Percentiles rank a stretch among this genome's conserved stretches.
phyloP scores from a whole-genome alignment of 495 filamentous ascomycete genomes.

The Xylaria curta region DNA sequence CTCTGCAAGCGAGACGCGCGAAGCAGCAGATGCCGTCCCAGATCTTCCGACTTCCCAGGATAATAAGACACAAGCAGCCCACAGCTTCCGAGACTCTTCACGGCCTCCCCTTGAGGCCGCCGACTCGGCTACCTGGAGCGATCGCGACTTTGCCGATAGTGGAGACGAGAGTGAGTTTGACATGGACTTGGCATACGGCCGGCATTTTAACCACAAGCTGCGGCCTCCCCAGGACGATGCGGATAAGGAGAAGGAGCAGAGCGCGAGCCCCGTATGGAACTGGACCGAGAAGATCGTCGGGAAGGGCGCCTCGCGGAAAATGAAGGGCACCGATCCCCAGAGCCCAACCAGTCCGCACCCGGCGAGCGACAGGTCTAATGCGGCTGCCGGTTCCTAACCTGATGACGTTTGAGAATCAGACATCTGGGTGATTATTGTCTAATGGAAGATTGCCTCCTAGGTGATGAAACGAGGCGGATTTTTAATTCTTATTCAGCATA shows the following conservation, averaged over 20 bases:
- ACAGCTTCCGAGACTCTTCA: conserved; percentile 36
- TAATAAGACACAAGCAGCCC: conserved; percentile 31
- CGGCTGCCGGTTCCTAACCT: neutral
- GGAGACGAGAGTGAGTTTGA: conserved; percentile 56
- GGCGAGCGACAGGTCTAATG: neutral
- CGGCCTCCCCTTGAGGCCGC: conserved; percentile 41
- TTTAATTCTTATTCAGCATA: neutral
- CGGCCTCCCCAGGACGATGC: conserved; percentile 7
- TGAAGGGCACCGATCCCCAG: conserved; percentile 18
- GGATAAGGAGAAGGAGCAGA: conserved; percentile 15
- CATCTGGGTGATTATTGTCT: neutral
- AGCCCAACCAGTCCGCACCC: conserved; percentile 8
- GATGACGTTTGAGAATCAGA: neutral
- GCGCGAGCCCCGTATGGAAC: conserved; percentile 51
- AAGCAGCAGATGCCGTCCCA: conserved; percentile 49
- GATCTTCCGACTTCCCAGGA: conserved; percentile 34
- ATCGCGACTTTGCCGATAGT: conserved; percentile 59
- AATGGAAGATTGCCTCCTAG: neutral
- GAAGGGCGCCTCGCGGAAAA: conserved; percentile 44
- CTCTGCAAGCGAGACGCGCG: conserved; percentile 46
- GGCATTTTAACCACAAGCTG: conserved; percentile 19
- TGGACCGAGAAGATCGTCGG: conserved; percentile 66
- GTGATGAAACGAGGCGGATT: no score
- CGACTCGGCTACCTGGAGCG: conserved; percentile 60
- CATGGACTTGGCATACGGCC: conserved; percentile 35